Evolutionary conservation across 805 yeast species (phyloP), one percentile per base, ranked within the genome.

Genomic region (Monosporozyma aquatica): DNA sequence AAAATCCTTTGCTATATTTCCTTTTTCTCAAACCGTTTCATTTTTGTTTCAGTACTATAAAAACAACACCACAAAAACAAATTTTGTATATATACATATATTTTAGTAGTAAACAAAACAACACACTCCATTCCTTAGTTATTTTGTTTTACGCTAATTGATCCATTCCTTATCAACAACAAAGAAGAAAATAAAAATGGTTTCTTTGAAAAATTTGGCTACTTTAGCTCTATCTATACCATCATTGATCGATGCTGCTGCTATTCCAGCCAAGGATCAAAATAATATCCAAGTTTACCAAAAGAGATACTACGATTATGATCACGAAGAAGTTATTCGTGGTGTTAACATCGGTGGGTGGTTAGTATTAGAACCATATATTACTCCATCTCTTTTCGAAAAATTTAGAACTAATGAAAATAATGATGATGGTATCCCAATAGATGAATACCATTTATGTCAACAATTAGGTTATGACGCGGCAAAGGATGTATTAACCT

Each of bases 281-380:
- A 15, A 15, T 9, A 24, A 36, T 25, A 24, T 36, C 15, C 38
- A 36, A 36, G n/a, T 36, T 15, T 36, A 39, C 17, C 23, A 28
- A 14, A 39, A 30, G 28, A 30, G 42, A 23, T 39, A 21, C 10
- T 28, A 28, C 13, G 39, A 41, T 14, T 35, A 35, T 24, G 42
- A 40, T 17, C n/a, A 22, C 11, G 22, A 40, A 13, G 53, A 46
- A 18, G 50, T 48, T 11, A 41, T 54, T 17, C 47, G 59, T 33
- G 95, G 95, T 53, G 87, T 87, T 39, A 82, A 82, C 56, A 64
- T 87, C 25, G 96, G 96, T 48, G 95, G 95, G 37, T 87, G 95
- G 95, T 71, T 87, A 40, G 87, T 87, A 2, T 65, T 87, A 34
- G 96, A 87, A 64, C 87, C 95, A 2, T 86, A 72, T 62, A 87